Evolutionary conservation across 768 basidiomycete genomes (phyloP), one percentile per base, ranked within the genome.

Genomic region (Arthromyces matolae): DNA sequence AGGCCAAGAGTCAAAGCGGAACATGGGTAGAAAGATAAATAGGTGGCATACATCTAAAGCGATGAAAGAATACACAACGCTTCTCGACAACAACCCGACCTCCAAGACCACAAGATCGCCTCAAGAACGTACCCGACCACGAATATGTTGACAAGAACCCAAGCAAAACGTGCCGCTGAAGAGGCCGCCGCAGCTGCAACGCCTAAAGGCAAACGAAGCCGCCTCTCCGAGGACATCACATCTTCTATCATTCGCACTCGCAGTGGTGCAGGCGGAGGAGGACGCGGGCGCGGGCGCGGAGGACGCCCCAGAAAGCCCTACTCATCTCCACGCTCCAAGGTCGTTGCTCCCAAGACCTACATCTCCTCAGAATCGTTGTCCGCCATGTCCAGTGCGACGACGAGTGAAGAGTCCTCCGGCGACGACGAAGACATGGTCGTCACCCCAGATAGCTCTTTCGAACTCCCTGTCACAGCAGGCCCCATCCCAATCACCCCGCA

Each of bases 111-210:
- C 18, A 37, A 37, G 25, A 43, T 33, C 29, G 9, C 42, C 42
- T 33, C 36, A 33, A 49, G 48, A 43, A 18, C 24, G 12, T 24
- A 31, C 9, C 14, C 34, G 18, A 6, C 32, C 16, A 36, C 9
- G 13, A 36, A 32, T 16, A 55, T 55, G 54, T 14, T 55, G 14
- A 55, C 54, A 4, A 31, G 50, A 33, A 55, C 50, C 50, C 42
- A 49, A 42, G 54, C 54, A 12, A n/a, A n/a, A n/a, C 40, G 47
- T 19, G 37, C 38, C 19, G 19, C 45, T 13, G 42, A 37, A 22
- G 37, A 37, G 28, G 39, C 40, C 24, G 33, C 47, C 25, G 18
- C 47, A 22, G 28, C 37, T 14, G 42, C 32, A 24, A 49, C 50
- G 9, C 29, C 38, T 13, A 55, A 49, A 23, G 53, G 47, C n/a